phyloP scores from a whole-genome alignment of 2,329 filamentous ascomycete species.

The Myriosclerotinia curreyana region DNA sequence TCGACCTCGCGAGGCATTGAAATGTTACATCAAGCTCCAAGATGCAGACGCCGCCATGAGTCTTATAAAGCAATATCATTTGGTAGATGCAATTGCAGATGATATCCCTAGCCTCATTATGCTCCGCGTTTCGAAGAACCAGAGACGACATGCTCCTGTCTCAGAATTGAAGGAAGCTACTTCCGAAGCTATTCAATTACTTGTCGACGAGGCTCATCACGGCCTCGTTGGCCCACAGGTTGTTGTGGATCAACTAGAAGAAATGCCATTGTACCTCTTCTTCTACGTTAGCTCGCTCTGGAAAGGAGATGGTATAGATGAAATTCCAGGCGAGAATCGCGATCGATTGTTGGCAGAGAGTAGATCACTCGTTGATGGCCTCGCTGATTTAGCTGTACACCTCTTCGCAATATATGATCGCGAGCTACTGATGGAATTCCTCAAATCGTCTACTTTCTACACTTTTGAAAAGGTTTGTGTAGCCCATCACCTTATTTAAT shows the following conservation, averaged over 20 bases:
- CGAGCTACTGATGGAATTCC: constrained; percentile 76
- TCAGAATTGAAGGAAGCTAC: constrained; percentile 76
- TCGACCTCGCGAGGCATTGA: constrained; percentile 77
- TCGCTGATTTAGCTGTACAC: constrained; percentile 81
- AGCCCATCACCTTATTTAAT: background rate
- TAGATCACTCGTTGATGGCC: constrained; percentile 72
- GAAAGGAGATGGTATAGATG: constrained; percentile 65
- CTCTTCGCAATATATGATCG: constrained; percentile 85
- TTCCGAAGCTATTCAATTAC: constrained; percentile 76
- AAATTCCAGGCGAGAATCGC: constrained; percentile 52
- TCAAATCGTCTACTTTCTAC: constrained; percentile 82
- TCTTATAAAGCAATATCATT: constrained; percentile 80
- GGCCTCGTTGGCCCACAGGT: constrained; percentile 76
- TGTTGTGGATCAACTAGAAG: constrained; percentile 75
- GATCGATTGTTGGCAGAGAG: constrained; percentile 59
- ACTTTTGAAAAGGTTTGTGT: constrained; percentile 67
- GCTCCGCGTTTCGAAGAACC: constrained; percentile 74
- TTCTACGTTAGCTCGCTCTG: constrained; percentile 89
- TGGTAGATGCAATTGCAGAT: constrained; percentile 85
- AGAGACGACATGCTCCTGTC: constrained; percentile 61
- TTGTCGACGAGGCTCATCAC: constrained; percentile 88
- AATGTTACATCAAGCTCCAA: constrained; percentile 84
- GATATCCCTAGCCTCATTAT: constrained; percentile 88
- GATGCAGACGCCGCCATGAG: constrained; percentile 87
- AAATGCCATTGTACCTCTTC: constrained; percentile 73